phyloP scores from a whole-genome alignment of 139 green algal species.

The Eudorina sp. region DNA sequence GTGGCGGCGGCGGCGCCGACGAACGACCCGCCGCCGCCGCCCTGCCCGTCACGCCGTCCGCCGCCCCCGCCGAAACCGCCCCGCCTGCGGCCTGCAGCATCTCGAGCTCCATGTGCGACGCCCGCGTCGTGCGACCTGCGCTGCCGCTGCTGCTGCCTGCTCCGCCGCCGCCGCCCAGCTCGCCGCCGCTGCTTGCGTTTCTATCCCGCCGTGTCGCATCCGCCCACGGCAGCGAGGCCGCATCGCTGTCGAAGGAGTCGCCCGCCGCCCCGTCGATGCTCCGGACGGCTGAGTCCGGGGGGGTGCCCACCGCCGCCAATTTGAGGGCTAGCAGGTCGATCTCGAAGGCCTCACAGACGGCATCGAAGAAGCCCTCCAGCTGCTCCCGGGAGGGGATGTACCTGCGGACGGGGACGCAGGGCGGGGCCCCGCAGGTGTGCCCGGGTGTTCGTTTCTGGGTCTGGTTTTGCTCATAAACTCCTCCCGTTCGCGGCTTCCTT shows the following conservation, averaged over 20 bases:
- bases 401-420: too few relatives aligned
- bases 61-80: not conserved
- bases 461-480: too few relatives aligned
- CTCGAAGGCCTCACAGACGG: conserved; percentile 24
- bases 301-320: not conserved
- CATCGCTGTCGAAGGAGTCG: not conserved
- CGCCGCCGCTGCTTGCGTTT: too few relatives aligned
- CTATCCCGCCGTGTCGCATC: too few relatives aligned
- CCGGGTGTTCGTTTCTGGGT: too few relatives aligned
- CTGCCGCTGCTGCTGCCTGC: not conserved
- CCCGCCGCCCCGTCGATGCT: not conserved
- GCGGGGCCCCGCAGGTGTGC: too few relatives aligned
- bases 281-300: not conserved
- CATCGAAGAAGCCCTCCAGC: conserved; percentile 36
- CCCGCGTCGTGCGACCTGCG: not conserved
- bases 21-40: not conserved
- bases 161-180: not conserved
- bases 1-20: too few relatives aligned
- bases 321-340: conserved; percentile 14
- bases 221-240: not conserved
- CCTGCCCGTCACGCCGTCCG: conserved; percentile 24
- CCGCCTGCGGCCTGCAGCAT: not conserved
- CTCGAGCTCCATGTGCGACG: not conserved
- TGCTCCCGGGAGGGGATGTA: conserved; percentile 38
- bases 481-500: too few relatives aligned